Base-by-base conservation (phyloP, 208 protist species). In the Wallacemonas sp. region DNA sequence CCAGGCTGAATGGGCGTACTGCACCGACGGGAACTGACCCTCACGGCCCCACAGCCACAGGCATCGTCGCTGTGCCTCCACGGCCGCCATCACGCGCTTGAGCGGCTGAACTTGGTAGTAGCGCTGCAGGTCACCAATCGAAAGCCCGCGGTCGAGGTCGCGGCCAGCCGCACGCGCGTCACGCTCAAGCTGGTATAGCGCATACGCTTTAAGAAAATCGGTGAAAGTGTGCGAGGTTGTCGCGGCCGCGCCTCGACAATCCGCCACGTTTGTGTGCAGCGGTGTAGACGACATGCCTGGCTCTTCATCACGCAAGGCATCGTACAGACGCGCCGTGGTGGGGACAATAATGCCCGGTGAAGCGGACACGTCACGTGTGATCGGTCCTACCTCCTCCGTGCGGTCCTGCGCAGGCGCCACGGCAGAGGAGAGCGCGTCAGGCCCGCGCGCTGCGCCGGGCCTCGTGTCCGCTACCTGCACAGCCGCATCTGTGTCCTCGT, bases 181-280 rank as follows among this genome's bases (percentile, higher is more conserved):
- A 22, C 24, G 24, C 22, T 49, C 49, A 1, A 68, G 51, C 0
- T 53, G 11, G 30, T 67, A 69, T 38, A 74, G 46, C 12, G 72
- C 68, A 42, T 70, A 84, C 12, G 78, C 78, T 49, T 84, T 84
- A 47, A 84, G 12, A 30, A 84, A 84, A 44, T 71, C 68, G 2
- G 39, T 72, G 27, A 81, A 73, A 11, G 64, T 33, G 56, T 47
- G 56, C 21, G 46, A 4, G 24, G 5, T 8, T n/a, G 46, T n/a
- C 8, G 46, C 46, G 24, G 42, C 42, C 22, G 42, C 5, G 4
- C 17, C 17, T 22, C 42, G 42, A 11, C 42, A 19, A 41, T 41
- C 36, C 36, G 36, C 36, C 36, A 17, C 36, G 36, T 41, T 17
- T 14, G 36, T 6, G 6, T 41, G 9, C 6, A 14, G 14, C 9